Conservation (phyloP, 169 alveolate species). For the Besnoitia besnoiti region DNA sequence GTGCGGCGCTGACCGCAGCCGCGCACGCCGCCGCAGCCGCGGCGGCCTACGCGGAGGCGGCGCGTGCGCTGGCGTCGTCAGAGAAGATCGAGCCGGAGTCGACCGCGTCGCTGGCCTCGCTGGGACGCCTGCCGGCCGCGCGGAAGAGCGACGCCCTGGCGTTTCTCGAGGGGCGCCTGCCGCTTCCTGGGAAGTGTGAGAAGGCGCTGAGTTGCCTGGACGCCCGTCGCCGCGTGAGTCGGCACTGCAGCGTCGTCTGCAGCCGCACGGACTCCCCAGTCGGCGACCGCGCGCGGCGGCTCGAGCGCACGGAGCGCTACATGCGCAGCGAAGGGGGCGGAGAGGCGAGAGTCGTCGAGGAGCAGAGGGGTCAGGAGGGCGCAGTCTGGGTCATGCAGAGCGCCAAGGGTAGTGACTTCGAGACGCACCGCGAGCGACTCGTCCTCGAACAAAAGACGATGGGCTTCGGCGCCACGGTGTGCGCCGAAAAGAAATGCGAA, state of each 20-base stretch:
- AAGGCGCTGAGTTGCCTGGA: background rate
- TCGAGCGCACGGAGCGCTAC: background rate
- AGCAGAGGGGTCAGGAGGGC: background rate
- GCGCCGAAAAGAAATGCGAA: background rate
- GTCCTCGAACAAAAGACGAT: background rate
- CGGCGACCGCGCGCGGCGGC: background rate
- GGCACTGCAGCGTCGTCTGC: conserved; percentile 1
- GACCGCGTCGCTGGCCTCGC: background rate
- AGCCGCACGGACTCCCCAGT: background rate
- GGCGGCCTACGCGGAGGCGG: background rate
- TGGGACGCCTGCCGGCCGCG: background rate
- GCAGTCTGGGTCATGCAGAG: background rate
- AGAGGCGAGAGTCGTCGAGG: background rate
- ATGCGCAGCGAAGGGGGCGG: no score
- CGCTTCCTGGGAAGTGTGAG: background rate
- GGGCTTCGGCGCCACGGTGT: background rate
- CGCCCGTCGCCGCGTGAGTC: background rate
- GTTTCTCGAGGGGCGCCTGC: background rate
- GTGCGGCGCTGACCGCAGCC: background rate
- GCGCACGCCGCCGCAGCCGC: background rate
- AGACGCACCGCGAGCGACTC: background rate
- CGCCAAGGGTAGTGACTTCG: background rate
- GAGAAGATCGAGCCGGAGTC: background rate
- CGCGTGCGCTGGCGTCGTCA: background rate
- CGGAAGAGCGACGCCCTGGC: background rate